phyloP scores from a whole-genome alignment of 1,139 yeast species.

The Candida sp. region DNA sequence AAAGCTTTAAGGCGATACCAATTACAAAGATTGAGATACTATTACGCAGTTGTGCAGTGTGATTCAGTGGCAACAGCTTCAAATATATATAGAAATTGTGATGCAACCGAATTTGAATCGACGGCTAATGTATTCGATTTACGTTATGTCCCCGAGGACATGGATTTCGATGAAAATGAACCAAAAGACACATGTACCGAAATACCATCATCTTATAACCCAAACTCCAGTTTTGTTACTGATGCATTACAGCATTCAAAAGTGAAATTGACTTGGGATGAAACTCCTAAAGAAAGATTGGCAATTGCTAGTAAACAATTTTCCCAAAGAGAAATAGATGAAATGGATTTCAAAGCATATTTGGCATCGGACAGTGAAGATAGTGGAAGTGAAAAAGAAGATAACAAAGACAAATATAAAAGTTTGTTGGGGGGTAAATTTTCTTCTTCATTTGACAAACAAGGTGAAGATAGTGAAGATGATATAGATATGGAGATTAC shows the following conservation, averaged over 20 bases:
- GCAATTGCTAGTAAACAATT: conserved; percentile 78
- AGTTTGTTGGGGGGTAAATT: conserved; percentile 52
- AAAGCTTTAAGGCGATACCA: conserved; percentile 76
- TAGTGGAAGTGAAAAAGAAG: conserved; percentile 41
- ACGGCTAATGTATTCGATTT: conserved; percentile 94
- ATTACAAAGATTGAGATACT: conserved; percentile 82
- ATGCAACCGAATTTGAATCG: conserved; percentile 94
- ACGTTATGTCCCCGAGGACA: conserved; percentile 88
- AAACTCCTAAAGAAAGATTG: conserved; percentile 90
- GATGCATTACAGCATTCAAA: conserved; percentile 94
- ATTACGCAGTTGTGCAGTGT: conserved; percentile 89
- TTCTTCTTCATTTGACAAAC: conserved; percentile 26
- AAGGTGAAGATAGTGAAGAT: conserved; percentile 41
- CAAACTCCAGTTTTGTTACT: conserved; percentile 76
- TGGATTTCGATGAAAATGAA: conserved; percentile 73
- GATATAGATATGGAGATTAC: conserved; percentile 96
- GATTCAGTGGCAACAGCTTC: conserved; percentile 72
- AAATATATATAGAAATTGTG: conserved; percentile 79
- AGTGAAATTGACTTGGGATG: conserved; percentile 96
- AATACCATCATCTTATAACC: conserved; percentile 77
- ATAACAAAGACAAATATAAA: conserved; percentile 59
- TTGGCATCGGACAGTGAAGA: conserved; percentile 83
- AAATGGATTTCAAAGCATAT: conserved; percentile 95
- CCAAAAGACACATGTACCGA: conserved; percentile 71
- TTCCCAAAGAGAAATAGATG: conserved; percentile 88